A percentile compares a stretch with the other conserved stretches of the same genome.
Evolutionary conservation across 2,329 filamentous ascomycete species (phyloP).

Genomic region (Aspergillus neoniger): DNA sequence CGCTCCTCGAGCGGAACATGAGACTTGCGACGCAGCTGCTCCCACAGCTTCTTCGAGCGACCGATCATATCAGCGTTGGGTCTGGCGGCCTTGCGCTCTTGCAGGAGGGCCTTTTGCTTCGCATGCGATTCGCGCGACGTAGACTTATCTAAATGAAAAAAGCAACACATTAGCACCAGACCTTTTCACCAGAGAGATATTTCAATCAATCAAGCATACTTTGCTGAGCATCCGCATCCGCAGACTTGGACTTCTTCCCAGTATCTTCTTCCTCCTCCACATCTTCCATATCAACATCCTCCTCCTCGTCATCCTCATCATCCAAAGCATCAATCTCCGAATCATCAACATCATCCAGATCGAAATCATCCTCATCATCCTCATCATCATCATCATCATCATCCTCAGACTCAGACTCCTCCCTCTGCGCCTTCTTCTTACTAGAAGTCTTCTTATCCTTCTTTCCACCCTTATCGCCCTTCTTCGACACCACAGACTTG

Average conservation of each 20-base stretch:
- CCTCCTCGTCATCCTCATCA: constrained; percentile 55
- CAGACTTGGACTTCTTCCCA: constrained; percentile 16
- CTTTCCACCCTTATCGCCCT: constrained; percentile 35
- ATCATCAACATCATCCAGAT: constrained; percentile 55
- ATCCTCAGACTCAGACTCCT: constrained; percentile 48
- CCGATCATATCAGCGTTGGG: constrained; percentile 87
- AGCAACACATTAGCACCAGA: constrained; percentile 13
- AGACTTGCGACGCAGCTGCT: constrained; percentile 86
- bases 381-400: constrained; percentile 51
- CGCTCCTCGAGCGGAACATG: constrained; percentile 89
- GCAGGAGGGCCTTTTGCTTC: constrained; percentile 85
- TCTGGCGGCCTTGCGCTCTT: constrained; percentile 88
- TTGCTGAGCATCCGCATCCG: constrained; percentile 23
- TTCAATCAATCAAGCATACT: constrained; percentile 26
- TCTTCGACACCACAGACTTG: constrained; percentile 28
- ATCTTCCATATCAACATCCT: constrained; percentile 50
- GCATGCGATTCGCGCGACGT: constrained; percentile 81
- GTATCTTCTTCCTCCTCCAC: constrained; percentile 30
- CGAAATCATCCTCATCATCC: constrained; percentile 56
- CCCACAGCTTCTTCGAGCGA: constrained; percentile 95
- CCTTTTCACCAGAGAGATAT: constrained; percentile 19
- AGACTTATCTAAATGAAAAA: constrained; percentile 59
- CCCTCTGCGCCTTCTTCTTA: constrained; percentile 40
- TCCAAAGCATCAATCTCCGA: constrained; percentile 47
- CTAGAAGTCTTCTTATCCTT: constrained; percentile 32